Percentiles rank a stretch among this genome's conserved stretches.
Evolutionary conservation across 1,284 basidiomycete species (phyloP).

Genomic region (Cystobasidiaceae sp.): DNA sequence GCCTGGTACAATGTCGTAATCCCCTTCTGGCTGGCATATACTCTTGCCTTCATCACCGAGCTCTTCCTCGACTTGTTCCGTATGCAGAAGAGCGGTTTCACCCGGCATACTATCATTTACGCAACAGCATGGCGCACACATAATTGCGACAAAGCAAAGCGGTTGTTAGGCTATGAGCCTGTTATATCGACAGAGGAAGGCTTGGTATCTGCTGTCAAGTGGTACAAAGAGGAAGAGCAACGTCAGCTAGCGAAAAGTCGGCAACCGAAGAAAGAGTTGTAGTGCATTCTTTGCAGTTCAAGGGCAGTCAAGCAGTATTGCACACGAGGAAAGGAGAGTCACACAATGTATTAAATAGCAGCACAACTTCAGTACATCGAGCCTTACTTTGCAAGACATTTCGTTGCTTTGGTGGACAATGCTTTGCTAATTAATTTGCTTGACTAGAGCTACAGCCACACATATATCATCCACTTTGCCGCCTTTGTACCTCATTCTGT

Average conservation of each 20-base stretch:
- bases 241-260: neutral
- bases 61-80: slow-evolving; percentile 62
- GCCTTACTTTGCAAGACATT: no score
- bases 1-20: slow-evolving; percentile 55
- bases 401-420: slow-evolving; percentile 45
- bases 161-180: slow-evolving; percentile 89
- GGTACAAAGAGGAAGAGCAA: slow-evolving; percentile 19
- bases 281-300: neutral
- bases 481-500: slow-evolving; percentile 48
- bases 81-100: slow-evolving; percentile 79
- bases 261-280: neutral
- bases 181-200: slow-evolving; percentile 84
- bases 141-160: slow-evolving; percentile 86
- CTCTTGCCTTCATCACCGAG: slow-evolving; percentile 67
- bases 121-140: slow-evolving; percentile 65
- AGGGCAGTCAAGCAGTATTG: no score
- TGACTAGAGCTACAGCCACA: slow-evolving; percentile 51
- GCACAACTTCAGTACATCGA: no score
- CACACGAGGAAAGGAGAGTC: no score
- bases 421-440: slow-evolving; percentile 10
- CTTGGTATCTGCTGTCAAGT: slow-evolving; percentile 61
- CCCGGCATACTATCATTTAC: slow-evolving; percentile 65
- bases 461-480: slow-evolving; percentile 52
- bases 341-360: no score
- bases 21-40: slow-evolving; percentile 61